phyloP scores from a whole-genome alignment of 768 basidiomycete species.

The Lentinula boryana region DNA sequence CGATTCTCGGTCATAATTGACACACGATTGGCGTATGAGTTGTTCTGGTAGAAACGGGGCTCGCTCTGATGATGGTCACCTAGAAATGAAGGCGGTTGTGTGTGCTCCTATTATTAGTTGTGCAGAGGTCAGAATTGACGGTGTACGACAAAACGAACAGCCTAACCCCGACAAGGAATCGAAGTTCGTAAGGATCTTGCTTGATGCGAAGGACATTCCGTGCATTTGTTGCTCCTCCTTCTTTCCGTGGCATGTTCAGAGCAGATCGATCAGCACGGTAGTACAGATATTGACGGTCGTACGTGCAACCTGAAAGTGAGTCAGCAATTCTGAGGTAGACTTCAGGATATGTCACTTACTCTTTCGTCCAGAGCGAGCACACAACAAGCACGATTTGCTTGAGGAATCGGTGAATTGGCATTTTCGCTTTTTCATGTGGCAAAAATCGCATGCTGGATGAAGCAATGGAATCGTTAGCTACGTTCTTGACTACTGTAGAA shows the following conservation, averaged over 20 bases:
- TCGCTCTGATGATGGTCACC: not conserved
- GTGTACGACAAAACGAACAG: not conserved
- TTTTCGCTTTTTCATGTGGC: not conserved
- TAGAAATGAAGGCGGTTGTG: not conserved
- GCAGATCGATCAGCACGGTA: not conserved
- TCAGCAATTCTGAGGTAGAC: not conserved
- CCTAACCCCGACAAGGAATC: not conserved
- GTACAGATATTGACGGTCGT: not conserved
- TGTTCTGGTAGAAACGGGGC: not conserved
- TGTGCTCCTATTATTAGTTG: not conserved
- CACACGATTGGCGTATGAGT: not conserved
- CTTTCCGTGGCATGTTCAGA: not conserved
- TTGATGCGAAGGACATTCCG: not conserved
- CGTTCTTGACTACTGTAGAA: not conserved
- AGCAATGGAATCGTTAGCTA: not conserved
- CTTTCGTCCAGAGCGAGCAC: not conserved
- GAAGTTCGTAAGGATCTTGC: not conserved
- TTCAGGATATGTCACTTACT: not conserved
- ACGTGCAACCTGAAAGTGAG: not conserved
- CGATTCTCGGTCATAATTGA: not conserved
- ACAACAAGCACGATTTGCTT: not conserved
- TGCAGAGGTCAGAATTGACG: not conserved
- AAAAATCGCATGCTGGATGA: not conserved
- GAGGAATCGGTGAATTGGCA: not conserved
- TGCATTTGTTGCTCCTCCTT: not conserved